phyloP scores from a whole-genome alignment of 2,329 filamentous ascomycete genomes.

The Teratosphaeria epicoccoides region DNA sequence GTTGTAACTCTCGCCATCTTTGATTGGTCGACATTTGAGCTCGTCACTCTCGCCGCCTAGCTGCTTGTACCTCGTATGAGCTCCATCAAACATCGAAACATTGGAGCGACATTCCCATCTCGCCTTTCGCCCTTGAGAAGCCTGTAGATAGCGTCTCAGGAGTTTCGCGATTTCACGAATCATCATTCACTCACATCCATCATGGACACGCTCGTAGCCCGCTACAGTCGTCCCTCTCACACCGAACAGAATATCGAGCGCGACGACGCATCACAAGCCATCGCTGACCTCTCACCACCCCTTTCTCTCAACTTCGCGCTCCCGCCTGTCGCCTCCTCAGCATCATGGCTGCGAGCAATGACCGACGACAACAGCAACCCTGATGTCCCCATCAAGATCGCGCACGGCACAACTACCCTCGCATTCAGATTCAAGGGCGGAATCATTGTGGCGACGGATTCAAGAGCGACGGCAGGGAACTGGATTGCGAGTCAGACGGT shows the following conservation, averaged over 20 bases:
- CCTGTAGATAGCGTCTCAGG: background rate
- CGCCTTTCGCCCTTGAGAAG: background rate
- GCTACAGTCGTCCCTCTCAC: conserved; percentile 72
- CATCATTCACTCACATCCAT: conserved; percentile 8
- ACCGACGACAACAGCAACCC: conserved; percentile 97
- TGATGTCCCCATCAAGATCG: conserved; percentile 96
- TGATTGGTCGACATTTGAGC: background rate
- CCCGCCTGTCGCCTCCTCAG: conserved; percentile 81
- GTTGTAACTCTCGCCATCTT: background rate
- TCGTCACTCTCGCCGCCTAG: background rate
- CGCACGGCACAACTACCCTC: conserved; percentile 94
- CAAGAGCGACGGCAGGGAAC: conserved; percentile 89
- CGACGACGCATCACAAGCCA: conserved; percentile 44
- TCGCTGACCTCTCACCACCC: conserved; percentile 57
- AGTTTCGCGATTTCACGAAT: background rate
- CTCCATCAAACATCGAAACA: background rate
- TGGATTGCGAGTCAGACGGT: conserved; percentile 99
- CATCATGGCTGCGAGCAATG: conserved; percentile 88
- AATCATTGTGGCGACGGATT: conserved; percentile 97
- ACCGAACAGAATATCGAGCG: conserved; percentile 62
- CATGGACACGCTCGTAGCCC: conserved; percentile 90
- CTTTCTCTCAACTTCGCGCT: conserved; percentile 90
- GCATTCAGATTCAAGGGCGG: conserved; percentile 97
- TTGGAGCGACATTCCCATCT: background rate
- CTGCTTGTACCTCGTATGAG: background rate